Evolutionary conservation across 2,329 filamentous ascomycete species (phyloP).

Genomic region (Aspergillus tamarii): DNA sequence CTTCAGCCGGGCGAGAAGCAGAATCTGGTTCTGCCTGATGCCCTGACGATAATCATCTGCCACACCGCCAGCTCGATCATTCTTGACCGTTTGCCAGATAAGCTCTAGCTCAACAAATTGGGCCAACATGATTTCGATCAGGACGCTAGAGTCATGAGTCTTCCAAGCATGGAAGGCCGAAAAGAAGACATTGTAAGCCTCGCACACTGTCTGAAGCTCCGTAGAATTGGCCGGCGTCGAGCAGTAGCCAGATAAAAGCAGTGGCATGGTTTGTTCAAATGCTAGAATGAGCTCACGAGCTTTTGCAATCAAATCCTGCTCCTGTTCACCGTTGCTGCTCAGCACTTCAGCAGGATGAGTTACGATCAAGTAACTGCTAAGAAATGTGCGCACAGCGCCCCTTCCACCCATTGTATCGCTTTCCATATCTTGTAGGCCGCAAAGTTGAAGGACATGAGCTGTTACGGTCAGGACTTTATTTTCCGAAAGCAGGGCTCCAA

Average conservation of each 20-base stretch:
- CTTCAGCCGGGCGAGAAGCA: conserved; percentile 64
- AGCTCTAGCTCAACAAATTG: conserved; percentile 68
- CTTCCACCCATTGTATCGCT: conserved; percentile 51
- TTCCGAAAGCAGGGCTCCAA: conserved; percentile 59
- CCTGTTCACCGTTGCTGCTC: conserved; percentile 64
- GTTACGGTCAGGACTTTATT: conserved; percentile 57
- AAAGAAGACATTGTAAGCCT: conserved; percentile 62
- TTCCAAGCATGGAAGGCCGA: conserved; percentile 69
- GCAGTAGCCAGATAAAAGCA: conserved; percentile 50
- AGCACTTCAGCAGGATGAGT: conserved; percentile 64
- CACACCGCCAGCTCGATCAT: conserved; percentile 63
- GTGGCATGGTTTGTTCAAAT: conserved; percentile 57
- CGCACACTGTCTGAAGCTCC: conserved; percentile 53
- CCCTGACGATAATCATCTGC: conserved; percentile 66
- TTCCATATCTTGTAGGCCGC: conserved; percentile 57
- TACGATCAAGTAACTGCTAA: conserved; percentile 65
- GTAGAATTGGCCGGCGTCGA: conserved; percentile 48
- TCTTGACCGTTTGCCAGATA: conserved; percentile 69
- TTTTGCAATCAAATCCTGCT: conserved; percentile 64
- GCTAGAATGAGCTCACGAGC: conserved; percentile 60
- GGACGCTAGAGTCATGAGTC: conserved; percentile 62
- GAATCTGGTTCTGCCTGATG: conserved; percentile 68
- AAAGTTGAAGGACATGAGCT: conserved; percentile 58
- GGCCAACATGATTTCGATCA: conserved; percentile 68
- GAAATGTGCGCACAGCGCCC: conserved; percentile 62